Base-by-base conservation (phyloP, 2,329 filamentous ascomycete genomes). In the Laburnicola sp. region DNA sequence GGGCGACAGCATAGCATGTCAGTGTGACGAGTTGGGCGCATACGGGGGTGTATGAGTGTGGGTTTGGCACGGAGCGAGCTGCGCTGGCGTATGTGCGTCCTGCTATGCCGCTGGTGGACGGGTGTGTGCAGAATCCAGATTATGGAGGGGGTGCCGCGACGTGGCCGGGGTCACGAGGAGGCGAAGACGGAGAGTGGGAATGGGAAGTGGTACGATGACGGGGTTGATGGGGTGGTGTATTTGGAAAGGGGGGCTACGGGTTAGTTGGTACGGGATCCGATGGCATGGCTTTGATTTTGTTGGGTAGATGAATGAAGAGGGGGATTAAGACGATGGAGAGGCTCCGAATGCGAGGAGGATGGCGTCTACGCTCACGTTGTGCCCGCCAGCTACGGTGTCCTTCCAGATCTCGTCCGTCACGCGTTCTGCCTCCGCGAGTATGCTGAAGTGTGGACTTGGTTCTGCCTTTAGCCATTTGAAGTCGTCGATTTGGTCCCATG, bases 391-490 rank as follows among this genome's bases (percentile, higher is more conserved):
- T 8, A 92, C 83, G 8, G 85, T 78, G 28, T 83, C 80, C 43
- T 78, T 82, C 91, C 91, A 96, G 0, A 87, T 76, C 2, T 82
- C 76, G 1, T 86, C 82, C 0, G 74, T 60, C 9, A 93, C 74
- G 23, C 81, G 80, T 48, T 86, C 76, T 1, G 78, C 77, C 45
- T 84, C 80, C 1, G 83, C 77, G 22, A 97, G 62, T 2, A 90
- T 74, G 30, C 78, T 83, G 91, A 93, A 99, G 68, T 99, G 92
- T 2, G 94, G 94, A 67, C 90, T 97, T 27, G 84, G 84, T 51
- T 89, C 90, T 11, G 83, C 80, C 72, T 92, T 95, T 57, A 97
- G 82, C 94, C 94, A 97, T 75, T 96, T 96, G 79, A 99, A 99
- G 71, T 99, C 94, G 71, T 97, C 90, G 11, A 97, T 89, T 64